Evolutionary conservation across 768 basidiomycete genomes (phyloP).

Genomic region (Hygrophoropsis aurantiaca): DNA sequence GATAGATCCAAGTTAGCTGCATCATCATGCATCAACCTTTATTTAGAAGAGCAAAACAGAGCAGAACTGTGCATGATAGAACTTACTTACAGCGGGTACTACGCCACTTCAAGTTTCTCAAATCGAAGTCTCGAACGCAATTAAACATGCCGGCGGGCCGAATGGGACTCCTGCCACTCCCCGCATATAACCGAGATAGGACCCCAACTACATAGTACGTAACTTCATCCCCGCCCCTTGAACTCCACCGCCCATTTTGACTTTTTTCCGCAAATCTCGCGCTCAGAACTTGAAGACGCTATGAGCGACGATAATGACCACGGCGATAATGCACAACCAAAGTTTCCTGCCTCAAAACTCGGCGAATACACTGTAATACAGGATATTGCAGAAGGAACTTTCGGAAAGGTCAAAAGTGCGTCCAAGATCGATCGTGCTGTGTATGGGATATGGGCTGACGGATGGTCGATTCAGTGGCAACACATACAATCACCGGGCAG

Average conservation of each 20-base stretch:
- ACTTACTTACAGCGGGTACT: too few relatives aligned
- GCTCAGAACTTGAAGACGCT: not conserved
- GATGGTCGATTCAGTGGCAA: conserved; percentile 64
- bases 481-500: conserved; percentile 91
- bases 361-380: conserved; percentile 88
- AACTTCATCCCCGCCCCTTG: conserved; percentile 7
- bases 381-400: conserved; percentile 94
- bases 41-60: too few relatives aligned
- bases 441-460: conserved; percentile 10
- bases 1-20: too few relatives aligned
- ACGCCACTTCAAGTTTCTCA: too few relatives aligned
- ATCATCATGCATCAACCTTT: too few relatives aligned
- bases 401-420: conserved; percentile 99
- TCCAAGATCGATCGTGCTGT: conserved; percentile 21
- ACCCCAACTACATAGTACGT: conserved; percentile 13
- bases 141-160: too few relatives aligned
- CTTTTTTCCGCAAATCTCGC: conserved; percentile 19
- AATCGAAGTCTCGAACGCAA: too few relatives aligned
- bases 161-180: too few relatives aligned
- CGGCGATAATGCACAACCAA: conserved; percentile 8
- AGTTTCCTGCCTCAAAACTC: conserved; percentile 67
- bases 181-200: not conserved
- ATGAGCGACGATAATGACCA: conserved; percentile 9
- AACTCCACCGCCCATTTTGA: conserved; percentile 8
- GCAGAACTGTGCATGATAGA: too few relatives aligned